Conservation (phyloP, 192 early-diverging fungal species). For the Coemansia sp. region DNA sequence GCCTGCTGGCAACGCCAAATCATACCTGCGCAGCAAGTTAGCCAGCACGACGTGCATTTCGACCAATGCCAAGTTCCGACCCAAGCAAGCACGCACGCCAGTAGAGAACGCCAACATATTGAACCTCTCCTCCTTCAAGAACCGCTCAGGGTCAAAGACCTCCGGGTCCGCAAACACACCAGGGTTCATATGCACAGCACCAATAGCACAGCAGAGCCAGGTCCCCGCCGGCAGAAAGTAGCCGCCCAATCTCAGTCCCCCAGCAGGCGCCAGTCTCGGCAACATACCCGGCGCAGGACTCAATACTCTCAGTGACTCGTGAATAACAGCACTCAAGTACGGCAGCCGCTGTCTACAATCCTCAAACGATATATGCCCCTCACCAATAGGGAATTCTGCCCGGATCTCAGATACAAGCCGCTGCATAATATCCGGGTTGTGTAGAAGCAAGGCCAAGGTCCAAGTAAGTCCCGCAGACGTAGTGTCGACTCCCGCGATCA, state of each 20-base stretch:
- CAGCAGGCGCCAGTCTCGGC: constrained; percentile 36
- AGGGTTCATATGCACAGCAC: constrained; percentile 40
- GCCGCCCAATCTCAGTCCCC: constrained; percentile 37
- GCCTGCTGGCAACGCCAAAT: constrained; percentile 12
- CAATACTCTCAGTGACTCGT: constrained; percentile 51
- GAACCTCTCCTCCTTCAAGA: constrained; percentile 21
- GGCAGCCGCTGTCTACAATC: constrained; percentile 33
- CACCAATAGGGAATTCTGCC: constrained; percentile 15
- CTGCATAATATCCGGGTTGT: constrained; percentile 35
- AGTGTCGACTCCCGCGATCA: constrained; percentile 55
- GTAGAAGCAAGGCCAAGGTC: constrained; percentile 44
- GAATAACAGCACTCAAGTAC: constrained; percentile 48
- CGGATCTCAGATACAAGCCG: constrained; percentile 37
- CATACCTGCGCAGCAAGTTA: constrained; percentile 43
- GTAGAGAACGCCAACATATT: constrained; percentile 55
- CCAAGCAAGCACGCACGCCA: constrained; percentile 58
- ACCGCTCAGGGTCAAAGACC: constrained; percentile 51
- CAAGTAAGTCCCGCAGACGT: constrained; percentile 50
- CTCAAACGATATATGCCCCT: constrained; percentile 14
- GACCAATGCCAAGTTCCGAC: constrained; percentile 54
- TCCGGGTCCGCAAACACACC: constrained; percentile 14
- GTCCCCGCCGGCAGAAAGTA: constrained; percentile 52
- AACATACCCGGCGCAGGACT: constrained; percentile 44
- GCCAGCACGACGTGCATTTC: constrained; percentile 56
- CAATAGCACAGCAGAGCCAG: constrained; percentile 37